Evolutionary conservation across 441 rosid genomes (phyloP).

Genomic region (Manihot esculenta): DNA sequence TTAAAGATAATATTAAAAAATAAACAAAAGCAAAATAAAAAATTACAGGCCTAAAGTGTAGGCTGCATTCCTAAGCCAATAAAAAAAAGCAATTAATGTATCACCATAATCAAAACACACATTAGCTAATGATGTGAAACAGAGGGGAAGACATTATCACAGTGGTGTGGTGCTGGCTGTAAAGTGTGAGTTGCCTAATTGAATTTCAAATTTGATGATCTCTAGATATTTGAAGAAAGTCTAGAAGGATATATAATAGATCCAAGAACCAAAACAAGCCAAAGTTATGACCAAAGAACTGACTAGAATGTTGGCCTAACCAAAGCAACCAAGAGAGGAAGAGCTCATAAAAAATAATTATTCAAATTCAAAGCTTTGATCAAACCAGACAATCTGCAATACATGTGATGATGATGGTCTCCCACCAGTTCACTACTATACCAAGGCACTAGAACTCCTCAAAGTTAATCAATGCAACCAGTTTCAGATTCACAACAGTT

Average conservation of each 20-base stretch:
- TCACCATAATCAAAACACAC: background rate
- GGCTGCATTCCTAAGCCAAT: background rate
- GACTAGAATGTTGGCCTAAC: conserved; percentile 29
- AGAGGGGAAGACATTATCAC: background rate
- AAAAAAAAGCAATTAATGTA: background rate
- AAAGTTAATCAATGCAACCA: conserved; percentile 26
- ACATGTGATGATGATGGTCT: conserved; percentile 31
- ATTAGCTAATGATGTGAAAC: conserved; percentile 10
- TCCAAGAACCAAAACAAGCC: conserved; percentile 2
- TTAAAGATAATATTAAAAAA: background rate
- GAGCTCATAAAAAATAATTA: conserved; percentile 1
- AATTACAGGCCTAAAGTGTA: background rate
- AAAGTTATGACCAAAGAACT: conserved; percentile 13
- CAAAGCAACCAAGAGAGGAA: background rate
- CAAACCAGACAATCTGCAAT: conserved; percentile 28
- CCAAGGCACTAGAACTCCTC: conserved; percentile 9
- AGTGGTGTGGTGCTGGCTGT: background rate
- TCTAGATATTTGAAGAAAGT: background rate
- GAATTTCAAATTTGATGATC: background rate
- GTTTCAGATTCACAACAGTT: conserved; percentile 17
- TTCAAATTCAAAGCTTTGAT: background rate
- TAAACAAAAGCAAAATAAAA: background rate
- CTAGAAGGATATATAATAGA: no score
- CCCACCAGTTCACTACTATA: conserved; percentile 28
- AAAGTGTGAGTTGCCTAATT: background rate